A percentile compares a stretch with the other conserved stretches of the same genome.
Conservation (phyloP, 1,284 basidiomycete genomes). For the Kalmanozyma brasiliensis region DNA sequence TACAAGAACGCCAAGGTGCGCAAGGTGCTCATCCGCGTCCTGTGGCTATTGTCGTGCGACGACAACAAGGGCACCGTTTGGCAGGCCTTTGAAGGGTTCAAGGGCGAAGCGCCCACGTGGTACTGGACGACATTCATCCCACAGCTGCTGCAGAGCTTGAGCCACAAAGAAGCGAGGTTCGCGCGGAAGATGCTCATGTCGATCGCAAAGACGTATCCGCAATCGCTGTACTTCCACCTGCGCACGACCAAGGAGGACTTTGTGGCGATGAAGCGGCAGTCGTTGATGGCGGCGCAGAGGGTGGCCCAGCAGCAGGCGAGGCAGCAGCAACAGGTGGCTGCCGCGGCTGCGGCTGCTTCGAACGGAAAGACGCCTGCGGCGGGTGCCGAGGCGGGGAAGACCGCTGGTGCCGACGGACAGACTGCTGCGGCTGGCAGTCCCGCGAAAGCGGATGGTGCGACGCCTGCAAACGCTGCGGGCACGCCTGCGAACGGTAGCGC, state of each 20-base stretch:
- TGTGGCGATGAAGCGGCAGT: conserved; percentile 69
- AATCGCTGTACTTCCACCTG: conserved; percentile 94
- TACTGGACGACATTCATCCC: conserved; percentile 99
- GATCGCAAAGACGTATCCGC: conserved; percentile 91
- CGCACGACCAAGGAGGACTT: conserved; percentile 90
- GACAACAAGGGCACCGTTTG: conserved; percentile 81
- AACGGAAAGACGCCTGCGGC: conserved; percentile 31
- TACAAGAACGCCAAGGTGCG: conserved; percentile 96
- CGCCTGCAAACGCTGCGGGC: conserved; percentile 6
- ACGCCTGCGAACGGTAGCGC: conserved; percentile 15
- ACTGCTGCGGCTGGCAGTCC: conserved; percentile 22
- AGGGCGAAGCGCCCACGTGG: conserved; percentile 96
- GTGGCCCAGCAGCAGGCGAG: conserved; percentile 69
- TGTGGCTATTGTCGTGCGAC: conserved; percentile 97
- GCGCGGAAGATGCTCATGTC: conserved; percentile 88
- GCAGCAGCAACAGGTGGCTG: conserved; percentile 63
- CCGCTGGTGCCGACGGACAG: conserved; percentile 19
- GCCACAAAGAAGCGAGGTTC: conserved; percentile 90
- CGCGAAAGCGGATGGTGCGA: conserved; percentile 24
- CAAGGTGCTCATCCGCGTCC: conserved; percentile 86
- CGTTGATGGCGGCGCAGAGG: conserved; percentile 54
- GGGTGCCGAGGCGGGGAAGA: conserved; percentile 12
- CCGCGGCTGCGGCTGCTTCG: conserved; percentile 20
- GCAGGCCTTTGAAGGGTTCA: conserved; percentile 92
- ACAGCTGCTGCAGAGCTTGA: conserved; percentile 89